Evolutionary conservation across 768 basidiomycete genomes (phyloP).

Genomic region (Filobasidium wieringae): DNA sequence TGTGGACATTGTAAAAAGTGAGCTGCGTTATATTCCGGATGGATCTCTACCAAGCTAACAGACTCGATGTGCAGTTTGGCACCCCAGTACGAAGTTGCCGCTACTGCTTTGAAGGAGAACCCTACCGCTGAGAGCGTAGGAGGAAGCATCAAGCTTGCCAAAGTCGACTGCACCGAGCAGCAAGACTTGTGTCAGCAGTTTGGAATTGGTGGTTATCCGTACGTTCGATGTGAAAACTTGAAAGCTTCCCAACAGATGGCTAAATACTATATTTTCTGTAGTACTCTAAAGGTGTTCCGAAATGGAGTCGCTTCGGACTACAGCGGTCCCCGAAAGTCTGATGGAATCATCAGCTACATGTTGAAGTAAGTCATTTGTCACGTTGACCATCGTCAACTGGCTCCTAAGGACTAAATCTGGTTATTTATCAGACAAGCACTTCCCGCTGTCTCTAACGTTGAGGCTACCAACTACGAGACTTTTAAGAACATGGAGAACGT

Average conservation of each 20-base stretch:
- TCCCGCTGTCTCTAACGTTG: slow-evolving; percentile 80
- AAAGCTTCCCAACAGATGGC: neutral
- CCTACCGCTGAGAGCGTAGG: slow-evolving; percentile 41
- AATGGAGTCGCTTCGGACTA: slow-evolving; percentile 72
- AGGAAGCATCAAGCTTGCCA: slow-evolving; percentile 66
- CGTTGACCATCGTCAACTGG: neutral
- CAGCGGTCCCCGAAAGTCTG: slow-evolving; percentile 76
- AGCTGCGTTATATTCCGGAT: neutral
- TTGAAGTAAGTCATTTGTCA: slow-evolving; percentile 54
- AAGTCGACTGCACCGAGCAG: slow-evolving; percentile 93
- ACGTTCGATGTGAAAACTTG: slow-evolving; percentile 35
- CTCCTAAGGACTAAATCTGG: slow-evolving; percentile 15
- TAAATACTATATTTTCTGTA: slow-evolving; percentile 28
- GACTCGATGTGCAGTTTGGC: slow-evolving; percentile 48
- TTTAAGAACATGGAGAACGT: slow-evolving; percentile 83
- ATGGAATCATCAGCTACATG: slow-evolving; percentile 95
- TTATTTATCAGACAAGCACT: slow-evolving; percentile 61
- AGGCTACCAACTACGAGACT: slow-evolving; percentile 60
- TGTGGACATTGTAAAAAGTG: slow-evolving; percentile 84
- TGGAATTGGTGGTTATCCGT: slow-evolving; percentile 91
- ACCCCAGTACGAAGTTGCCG: slow-evolving; percentile 81
- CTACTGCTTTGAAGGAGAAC: slow-evolving; percentile 71
- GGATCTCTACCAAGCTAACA: neutral
- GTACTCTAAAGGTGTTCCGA: slow-evolving; percentile 84
- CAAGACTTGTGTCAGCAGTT: slow-evolving; percentile 79